Conservation (phyloP, 2,329 filamentous ascomycete species). For the Aspergillus terreus region DNA sequence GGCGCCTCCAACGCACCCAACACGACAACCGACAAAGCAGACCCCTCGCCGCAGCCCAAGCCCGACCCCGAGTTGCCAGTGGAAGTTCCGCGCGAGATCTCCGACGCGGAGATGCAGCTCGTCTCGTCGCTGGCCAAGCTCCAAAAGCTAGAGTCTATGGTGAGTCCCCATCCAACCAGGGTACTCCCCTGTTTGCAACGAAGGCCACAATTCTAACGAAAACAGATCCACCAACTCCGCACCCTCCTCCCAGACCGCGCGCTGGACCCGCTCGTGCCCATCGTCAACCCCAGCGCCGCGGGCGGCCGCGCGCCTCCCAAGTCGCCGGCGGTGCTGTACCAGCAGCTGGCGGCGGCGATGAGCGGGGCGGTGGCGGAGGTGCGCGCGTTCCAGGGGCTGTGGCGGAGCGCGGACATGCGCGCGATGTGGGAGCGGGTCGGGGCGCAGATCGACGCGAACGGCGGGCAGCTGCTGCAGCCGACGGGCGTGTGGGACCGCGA, state of each 20-base stretch:
- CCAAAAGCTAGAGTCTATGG: conserved; percentile 36
- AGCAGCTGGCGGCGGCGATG: conserved; percentile 33
- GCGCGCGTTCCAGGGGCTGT: conserved; percentile 36
- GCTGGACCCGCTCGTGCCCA: conserved; percentile 37
- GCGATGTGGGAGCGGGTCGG: conserved; percentile 37
- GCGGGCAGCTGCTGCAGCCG: conserved; percentile 35
- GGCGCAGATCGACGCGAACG: conserved; percentile 33
- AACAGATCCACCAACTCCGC: conserved; percentile 42
- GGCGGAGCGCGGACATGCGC: conserved; percentile 39
- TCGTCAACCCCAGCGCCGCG: conserved; percentile 29
- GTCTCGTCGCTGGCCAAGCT: conserved; percentile 39
- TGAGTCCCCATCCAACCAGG: conserved; percentile 4
- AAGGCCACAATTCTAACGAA: neutral
- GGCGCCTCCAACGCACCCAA: no score
- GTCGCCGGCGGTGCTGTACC: conserved; percentile 34
- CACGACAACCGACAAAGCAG: neutral
- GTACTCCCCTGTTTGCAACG: conserved; percentile 6
- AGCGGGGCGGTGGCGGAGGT: conserved; percentile 35
- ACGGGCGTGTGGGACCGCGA: conserved; percentile 39
- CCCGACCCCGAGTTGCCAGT: neutral
- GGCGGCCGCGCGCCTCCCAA: conserved; percentile 20
- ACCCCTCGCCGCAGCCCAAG: neutral
- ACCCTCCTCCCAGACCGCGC: conserved; percentile 39
- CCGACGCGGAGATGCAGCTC: conserved; percentile 35
- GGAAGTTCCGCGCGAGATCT: conserved; percentile 8